Conservation (phyloP, 345 rosid species). For the Erysimum cheiranthoides region DNA sequence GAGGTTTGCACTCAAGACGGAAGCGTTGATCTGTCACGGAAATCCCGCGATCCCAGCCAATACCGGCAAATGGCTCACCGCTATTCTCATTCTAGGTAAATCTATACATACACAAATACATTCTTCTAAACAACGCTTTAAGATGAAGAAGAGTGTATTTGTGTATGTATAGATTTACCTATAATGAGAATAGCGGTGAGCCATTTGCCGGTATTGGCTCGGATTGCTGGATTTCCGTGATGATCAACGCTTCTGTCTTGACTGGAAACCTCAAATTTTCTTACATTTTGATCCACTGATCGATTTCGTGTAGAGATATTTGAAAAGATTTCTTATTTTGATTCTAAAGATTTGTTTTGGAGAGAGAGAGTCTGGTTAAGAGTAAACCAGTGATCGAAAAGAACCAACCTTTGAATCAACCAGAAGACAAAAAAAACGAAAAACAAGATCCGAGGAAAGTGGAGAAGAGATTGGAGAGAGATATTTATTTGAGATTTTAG, state of each 20-base stretch:
- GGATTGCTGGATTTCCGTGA: conserved; percentile 74
- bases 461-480: conserved; percentile 27
- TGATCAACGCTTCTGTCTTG: conserved; percentile 84
- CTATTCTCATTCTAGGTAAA: conserved; percentile 73
- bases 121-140: conserved; percentile 3
- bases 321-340: conserved; percentile 34
- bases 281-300: conserved; percentile 47
- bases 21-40: conserved; percentile 77
- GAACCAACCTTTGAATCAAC: conserved; percentile 18
- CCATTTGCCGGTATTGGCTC: conserved; percentile 84
- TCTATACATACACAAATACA: neutral
- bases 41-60: conserved; percentile 65
- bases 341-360: conserved; percentile 4
- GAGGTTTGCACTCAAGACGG: conserved; percentile 72
- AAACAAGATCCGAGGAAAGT: conserved; percentile 19
- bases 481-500: neutral
- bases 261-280: conserved; percentile 53
- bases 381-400: neutral
- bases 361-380: too few relatives aligned
- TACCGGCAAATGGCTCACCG: conserved; percentile 92
- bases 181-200: conserved; percentile 74
- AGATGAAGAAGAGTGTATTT: neutral
- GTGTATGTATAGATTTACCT: conserved; percentile 43
- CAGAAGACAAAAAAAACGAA: neutral
- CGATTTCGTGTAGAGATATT: conserved; percentile 25